phyloP scores from a whole-genome alignment of 257 asterid species.

The Lantana camara region DNA sequence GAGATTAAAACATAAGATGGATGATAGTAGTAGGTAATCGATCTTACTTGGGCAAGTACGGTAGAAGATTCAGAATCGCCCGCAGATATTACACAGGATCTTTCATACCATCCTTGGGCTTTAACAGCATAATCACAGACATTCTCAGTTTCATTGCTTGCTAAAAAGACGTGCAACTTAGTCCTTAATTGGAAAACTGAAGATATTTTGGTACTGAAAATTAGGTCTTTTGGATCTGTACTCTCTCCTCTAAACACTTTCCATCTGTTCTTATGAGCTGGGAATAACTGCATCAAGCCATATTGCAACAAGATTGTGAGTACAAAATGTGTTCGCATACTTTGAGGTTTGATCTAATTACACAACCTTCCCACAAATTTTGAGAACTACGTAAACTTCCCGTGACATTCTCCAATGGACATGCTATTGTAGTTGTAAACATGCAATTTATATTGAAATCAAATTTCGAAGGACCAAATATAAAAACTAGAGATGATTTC shows the following conservation, averaged over 20 bases:
- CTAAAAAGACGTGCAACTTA: conserved; percentile 44
- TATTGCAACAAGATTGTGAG: background rate
- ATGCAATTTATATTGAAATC: too few relatives aligned
- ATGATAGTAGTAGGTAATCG: background rate
- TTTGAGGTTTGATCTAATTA: too few relatives aligned
- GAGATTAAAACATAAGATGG: too few relatives aligned
- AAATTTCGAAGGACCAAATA: too few relatives aligned
- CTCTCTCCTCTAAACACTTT: conserved; percentile 45
- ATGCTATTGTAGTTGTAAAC: too few relatives aligned
- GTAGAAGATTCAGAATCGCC: conserved; percentile 39
- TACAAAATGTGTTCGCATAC: too few relatives aligned
- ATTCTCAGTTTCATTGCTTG: conserved; percentile 36
- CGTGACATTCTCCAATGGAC: too few relatives aligned
- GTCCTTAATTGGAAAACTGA: conserved; percentile 41
- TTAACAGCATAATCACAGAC: conserved; percentile 39
- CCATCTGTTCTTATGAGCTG: background rate
- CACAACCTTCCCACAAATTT: too few relatives aligned
- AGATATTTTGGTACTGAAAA: conserved; percentile 38
- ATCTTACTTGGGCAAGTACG: conserved; percentile 2
- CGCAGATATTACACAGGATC: conserved; percentile 34
- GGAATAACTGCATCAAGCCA: background rate
- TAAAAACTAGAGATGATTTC: too few relatives aligned
- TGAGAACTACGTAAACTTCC: too few relatives aligned
- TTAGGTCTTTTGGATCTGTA: conserved; percentile 24
- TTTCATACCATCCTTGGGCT: conserved; percentile 32